Percentiles rank a stretch among this genome's conserved stretches.
These are phyloP conservation scores for Tillandsia leiboldiana DNA, from an alignment of 176 grass and related monocot genomes.

Conservation along the genomic window DNA sequence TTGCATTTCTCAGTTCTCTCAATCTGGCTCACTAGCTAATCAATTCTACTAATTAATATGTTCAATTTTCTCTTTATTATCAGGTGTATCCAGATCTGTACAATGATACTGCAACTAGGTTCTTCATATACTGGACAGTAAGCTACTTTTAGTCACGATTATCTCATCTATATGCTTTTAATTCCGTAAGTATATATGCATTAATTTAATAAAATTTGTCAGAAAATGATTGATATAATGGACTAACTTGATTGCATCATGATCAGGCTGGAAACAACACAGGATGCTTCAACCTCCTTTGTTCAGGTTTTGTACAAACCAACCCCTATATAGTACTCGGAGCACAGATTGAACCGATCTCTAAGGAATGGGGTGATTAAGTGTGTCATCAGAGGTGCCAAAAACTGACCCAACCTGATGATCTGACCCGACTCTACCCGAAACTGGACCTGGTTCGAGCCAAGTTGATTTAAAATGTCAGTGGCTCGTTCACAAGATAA, in stretches of 20 bases:
- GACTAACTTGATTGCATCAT: background rate
- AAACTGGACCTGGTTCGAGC: too few relatives aligned
- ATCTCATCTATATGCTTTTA: background rate
- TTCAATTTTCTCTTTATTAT: background rate
- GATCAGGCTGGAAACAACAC: conserved; percentile 10
- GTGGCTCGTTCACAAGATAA: too few relatives aligned
- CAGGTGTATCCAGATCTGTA: conserved; percentile 18
- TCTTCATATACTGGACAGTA: conserved; percentile 27
- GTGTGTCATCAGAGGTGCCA: too few relatives aligned
- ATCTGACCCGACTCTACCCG: too few relatives aligned
- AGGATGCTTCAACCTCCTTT: conserved; percentile 25
- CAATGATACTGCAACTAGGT: conserved; percentile 16
- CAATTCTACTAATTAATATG: too few relatives aligned
- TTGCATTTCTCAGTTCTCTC: conserved; percentile 2
- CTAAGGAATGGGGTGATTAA: background rate
- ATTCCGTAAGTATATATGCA: too few relatives aligned
- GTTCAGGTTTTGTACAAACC: conserved; percentile 24
- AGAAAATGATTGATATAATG: background rate
- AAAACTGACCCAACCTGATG: too few relatives aligned
- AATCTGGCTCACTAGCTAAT: background rate
- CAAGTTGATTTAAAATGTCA: too few relatives aligned
- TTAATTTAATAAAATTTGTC: too few relatives aligned
- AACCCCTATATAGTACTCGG: conserved; percentile 7
- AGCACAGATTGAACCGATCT: background rate
- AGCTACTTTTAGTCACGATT: background rate